Evolutionary conservation across 106 monocot species (phyloP).

Genomic region (Allium sativum): DNA sequence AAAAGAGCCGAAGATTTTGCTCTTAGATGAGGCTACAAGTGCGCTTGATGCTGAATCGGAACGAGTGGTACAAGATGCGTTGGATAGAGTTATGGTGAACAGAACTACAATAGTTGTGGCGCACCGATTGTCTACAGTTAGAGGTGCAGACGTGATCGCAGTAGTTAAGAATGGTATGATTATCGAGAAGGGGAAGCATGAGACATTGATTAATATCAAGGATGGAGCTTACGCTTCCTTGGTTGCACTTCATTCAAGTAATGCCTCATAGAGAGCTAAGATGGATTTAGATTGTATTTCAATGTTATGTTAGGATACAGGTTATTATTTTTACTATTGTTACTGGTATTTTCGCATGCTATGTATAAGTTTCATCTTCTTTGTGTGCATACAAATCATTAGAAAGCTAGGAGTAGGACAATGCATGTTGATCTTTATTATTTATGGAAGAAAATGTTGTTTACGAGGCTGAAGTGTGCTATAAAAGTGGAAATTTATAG

Average conservation of each 20-base stretch:
- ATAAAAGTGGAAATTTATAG: too few relatives aligned
- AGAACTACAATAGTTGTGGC: slow-evolving; percentile 14
- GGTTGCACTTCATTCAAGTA: slow-evolving; percentile 9
- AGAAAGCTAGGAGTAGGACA: too few relatives aligned
- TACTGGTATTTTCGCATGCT: too few relatives aligned
- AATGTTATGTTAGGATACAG: too few relatives aligned
- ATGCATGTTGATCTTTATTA: too few relatives aligned
- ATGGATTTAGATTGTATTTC: too few relatives aligned
- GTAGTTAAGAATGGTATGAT: slow-evolving; percentile 15
- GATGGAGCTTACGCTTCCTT: slow-evolving; percentile 16
- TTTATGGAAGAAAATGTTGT: too few relatives aligned
- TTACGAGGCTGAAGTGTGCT: too few relatives aligned
- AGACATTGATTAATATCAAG: slow-evolving; percentile 7
- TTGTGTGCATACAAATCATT: too few relatives aligned
- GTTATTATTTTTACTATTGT: too few relatives aligned
- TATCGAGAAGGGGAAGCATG: slow-evolving; percentile 15
- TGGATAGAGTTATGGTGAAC: slow-evolving; percentile 11
- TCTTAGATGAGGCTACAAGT: slow-evolving; percentile 16
- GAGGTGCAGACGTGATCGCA: slow-evolving; percentile 7
- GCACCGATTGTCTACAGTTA: slow-evolving; percentile 12
- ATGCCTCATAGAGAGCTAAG: slow-evolving; percentile 7
- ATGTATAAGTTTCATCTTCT: too few relatives aligned
- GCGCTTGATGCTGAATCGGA: slow-evolving; percentile 15
- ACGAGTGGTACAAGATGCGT: slow-evolving; percentile 11
- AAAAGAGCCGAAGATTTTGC: slow-evolving; percentile 18